A percentile compares a stretch with the other conserved stretches of the same genome.
Evolutionary conservation across 1,139 yeast genomes (phyloP).

Genomic region (Sugiyamaella neomexicana): DNA sequence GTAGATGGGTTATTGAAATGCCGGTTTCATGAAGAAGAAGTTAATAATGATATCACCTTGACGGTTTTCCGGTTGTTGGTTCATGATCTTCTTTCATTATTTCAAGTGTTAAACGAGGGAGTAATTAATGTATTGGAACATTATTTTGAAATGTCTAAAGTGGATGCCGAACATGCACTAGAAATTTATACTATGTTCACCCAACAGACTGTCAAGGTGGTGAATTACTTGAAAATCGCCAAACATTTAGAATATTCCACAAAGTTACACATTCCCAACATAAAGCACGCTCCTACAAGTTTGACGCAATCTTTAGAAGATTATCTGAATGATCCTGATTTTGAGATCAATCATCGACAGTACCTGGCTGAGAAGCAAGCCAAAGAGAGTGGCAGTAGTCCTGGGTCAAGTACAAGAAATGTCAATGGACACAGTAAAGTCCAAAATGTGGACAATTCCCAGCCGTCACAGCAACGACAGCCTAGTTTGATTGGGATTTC

Average conservation of each 20-base stretch:
- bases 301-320: slow-evolving; percentile 84
- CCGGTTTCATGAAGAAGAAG: slow-evolving; percentile 67
- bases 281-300: slow-evolving; percentile 96
- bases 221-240: slow-evolving; percentile 82
- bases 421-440: slow-evolving; percentile 1
- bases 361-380: slow-evolving; percentile 65
- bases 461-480: slow-evolving; percentile 28
- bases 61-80: slow-evolving; percentile 86
- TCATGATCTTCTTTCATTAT: slow-evolving; percentile 77
- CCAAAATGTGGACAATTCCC: not conserved
- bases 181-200: slow-evolving; percentile 83
- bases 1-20: slow-evolving; percentile 75
- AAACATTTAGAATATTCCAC: slow-evolving; percentile 85
- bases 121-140: slow-evolving; percentile 90
- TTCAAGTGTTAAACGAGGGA: slow-evolving; percentile 91
- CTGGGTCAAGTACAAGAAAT: not conserved
- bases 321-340: slow-evolving; percentile 82
- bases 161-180: slow-evolving; percentile 84
- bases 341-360: slow-evolving; percentile 75
- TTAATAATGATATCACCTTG: slow-evolving; percentile 75
- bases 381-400: slow-evolving; percentile 26
- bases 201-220: slow-evolving; percentile 82
- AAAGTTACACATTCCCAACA: slow-evolving; percentile 89
- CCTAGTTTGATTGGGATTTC: not conserved
- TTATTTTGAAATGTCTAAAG: slow-evolving; percentile 85